These are phyloP conservation scores for Suhomyces taliae DNA, from an alignment of 1,139 yeast genomes.

Conservation along the genomic window DNA sequence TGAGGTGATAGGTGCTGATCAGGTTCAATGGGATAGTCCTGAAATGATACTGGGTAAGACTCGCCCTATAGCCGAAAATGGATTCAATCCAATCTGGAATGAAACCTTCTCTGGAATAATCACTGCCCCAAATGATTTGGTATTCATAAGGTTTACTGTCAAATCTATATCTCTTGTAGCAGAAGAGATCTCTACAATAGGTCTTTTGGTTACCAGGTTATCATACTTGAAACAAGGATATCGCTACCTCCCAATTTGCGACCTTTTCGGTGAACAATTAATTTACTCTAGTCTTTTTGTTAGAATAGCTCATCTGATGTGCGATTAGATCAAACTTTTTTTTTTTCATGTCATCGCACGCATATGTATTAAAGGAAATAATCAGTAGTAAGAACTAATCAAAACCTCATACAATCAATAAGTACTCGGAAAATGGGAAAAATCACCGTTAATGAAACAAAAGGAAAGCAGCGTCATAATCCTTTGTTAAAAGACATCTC, in stretches of 20 bases:
- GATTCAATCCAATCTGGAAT: constrained; percentile 87
- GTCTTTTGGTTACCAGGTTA: constrained; percentile 56
- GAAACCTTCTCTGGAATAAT: constrained; percentile 48
- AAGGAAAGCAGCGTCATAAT: constrained; percentile 61
- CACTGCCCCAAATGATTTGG: constrained; percentile 41
- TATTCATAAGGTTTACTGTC: constrained; percentile 36
- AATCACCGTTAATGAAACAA: constrained; percentile 49
- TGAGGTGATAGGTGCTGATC: constrained; percentile 51
- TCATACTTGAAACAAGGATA: constrained; percentile 69
- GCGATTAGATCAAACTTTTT: constrained; percentile 2
- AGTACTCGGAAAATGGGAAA: constrained; percentile 55
- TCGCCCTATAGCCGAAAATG: constrained; percentile 52
- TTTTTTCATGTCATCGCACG: constrained; percentile 9
- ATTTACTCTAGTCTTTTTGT: constrained; percentile 78
- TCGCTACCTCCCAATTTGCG: constrained; percentile 75
- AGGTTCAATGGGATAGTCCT: constrained; percentile 23
- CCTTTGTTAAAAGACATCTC: constrained; percentile 79
- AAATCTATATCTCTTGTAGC: constrained; percentile 21
- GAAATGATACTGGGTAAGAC: constrained; percentile 29
- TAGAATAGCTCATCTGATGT: constrained; percentile 25
- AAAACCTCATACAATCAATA: neutral
- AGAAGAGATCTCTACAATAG: constrained; percentile 46
- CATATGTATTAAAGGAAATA: neutral
- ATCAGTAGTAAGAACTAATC: neutral
- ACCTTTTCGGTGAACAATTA: constrained; percentile 76